Evolutionary conservation across 345 rosid species (phyloP).

Genomic region (Citrus reticulata): DNA sequence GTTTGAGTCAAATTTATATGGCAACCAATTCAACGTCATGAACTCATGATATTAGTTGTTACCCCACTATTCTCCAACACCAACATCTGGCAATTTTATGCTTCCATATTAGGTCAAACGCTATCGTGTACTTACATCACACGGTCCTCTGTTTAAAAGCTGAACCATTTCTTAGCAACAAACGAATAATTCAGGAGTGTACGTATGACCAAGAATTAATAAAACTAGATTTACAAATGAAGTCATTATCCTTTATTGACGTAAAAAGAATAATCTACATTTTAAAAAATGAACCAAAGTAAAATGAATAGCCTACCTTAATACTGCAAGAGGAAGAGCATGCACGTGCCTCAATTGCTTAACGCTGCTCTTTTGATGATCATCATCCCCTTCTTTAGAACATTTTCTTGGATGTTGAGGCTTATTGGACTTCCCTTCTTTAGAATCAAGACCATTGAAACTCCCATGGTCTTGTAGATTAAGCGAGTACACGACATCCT

Average conservation of each 20-base stretch:
- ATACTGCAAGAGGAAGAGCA: neutral
- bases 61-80: neutral
- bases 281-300: neutral
- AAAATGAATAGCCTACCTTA: neutral
- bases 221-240: neutral
- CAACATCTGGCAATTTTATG: too few species aligned
- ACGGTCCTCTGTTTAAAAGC: neutral
- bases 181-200: neutral
- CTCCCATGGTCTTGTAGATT: constrained; percentile 22
- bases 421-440: neutral
- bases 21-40: too few species aligned
- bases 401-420: neutral
- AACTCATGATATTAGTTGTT: too few species aligned
- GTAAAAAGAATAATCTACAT: neutral
- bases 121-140: neutral
- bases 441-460: neutral
- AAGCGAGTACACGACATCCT: constrained; percentile 60
- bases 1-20: too few species aligned
- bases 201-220: neutral
- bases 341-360: neutral
- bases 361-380: neutral
- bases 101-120: neutral
- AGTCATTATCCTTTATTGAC: neutral
- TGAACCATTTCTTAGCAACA: neutral
- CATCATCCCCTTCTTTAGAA: neutral